These are phyloP conservation scores for Sporisorium graminicola DNA, from an alignment of 1,284 basidiomycete genomes.

Conservation along the genomic window DNA sequence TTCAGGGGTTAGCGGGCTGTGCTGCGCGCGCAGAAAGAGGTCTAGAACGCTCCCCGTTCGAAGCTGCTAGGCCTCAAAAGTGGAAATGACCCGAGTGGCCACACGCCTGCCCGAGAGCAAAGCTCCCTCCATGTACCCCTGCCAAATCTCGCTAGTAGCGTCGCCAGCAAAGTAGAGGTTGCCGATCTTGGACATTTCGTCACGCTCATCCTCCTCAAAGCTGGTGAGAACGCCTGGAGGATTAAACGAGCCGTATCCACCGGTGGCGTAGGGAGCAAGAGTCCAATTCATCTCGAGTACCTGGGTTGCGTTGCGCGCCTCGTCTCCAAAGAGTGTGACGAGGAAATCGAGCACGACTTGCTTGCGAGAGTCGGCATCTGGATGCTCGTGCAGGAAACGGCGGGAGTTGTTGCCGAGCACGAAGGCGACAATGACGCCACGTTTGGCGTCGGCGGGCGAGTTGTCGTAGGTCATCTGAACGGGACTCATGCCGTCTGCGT, in stretches of 20 bases:
- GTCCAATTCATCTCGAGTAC: conserved; percentile 47
- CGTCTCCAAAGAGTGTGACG: conserved; percentile 24
- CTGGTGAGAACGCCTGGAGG: conserved; percentile 45
- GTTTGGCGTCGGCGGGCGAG: conserved; percentile 32
- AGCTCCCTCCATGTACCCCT: conserved; percentile 51
- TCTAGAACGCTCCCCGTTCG: not conserved
- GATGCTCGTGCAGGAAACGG: conserved; percentile 29
- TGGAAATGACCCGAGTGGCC: conserved; percentile 26
- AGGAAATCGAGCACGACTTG: conserved; percentile 31
- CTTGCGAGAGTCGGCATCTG: conserved; percentile 25
- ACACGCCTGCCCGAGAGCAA: conserved; percentile 39
- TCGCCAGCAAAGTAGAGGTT: conserved; percentile 46
- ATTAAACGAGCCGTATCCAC: conserved; percentile 46
- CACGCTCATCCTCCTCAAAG: conserved; percentile 37
- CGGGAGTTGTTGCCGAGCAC: conserved; percentile 46
- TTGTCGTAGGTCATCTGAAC: conserved; percentile 53
- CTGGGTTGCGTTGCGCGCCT: conserved; percentile 22
- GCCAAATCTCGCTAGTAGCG: conserved; percentile 46
- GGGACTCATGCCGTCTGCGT: conserved; percentile 36
- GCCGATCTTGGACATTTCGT: conserved; percentile 35
- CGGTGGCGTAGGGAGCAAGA: conserved; percentile 33
- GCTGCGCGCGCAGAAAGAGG: not conserved
- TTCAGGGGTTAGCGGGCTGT: not conserved
- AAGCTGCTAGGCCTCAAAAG: conserved; percentile 17
- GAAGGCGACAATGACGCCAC: conserved; percentile 42